Evolutionary conservation across 352 stramenopile species (phyloP).

Genomic region (Phytophthora litchii): DNA sequence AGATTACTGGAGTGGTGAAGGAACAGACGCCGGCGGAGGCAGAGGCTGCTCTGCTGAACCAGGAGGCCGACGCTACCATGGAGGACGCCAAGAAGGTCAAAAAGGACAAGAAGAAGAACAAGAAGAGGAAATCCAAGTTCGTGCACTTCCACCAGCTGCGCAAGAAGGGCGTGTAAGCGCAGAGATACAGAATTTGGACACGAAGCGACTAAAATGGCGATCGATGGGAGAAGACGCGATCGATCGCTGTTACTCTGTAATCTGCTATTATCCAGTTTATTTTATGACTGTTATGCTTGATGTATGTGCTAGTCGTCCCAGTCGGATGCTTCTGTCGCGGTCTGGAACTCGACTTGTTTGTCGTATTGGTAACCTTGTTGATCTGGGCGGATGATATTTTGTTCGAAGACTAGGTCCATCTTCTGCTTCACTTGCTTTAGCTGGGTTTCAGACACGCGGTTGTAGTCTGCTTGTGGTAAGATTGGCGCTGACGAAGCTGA

Average conservation of each 20-base stretch:
- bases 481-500: conserved; percentile 4
- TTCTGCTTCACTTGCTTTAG: conserved; percentile 70
- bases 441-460: conserved; percentile 75
- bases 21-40: conserved; percentile 42
- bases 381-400: conserved; percentile 64
- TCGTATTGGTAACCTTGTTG: conserved; percentile 70
- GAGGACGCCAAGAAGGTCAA: conserved; percentile 58
- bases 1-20: conserved; percentile 50
- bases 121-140: conserved; percentile 84
- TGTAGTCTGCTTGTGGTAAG: conserved; percentile 78
- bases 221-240: conserved; percentile 18
- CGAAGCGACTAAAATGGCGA: conserved; percentile 23
- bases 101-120: conserved; percentile 60
- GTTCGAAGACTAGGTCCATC: conserved; percentile 74
- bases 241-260: conserved; percentile 43
- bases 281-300: conserved; percentile 44
- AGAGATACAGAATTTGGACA: conserved; percentile 18
- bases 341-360: conserved; percentile 63
- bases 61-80: conserved; percentile 46
- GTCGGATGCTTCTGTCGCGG: conserved; percentile 53
- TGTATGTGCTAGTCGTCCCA: conserved; percentile 59
- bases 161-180: conserved; percentile 85
- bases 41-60: conserved; percentile 57
- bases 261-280: conserved; percentile 59
- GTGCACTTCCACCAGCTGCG: conserved; percentile 87